Base-by-base conservation (phyloP, 768 basidiomycete species). In the Boletales sp. region DNA sequence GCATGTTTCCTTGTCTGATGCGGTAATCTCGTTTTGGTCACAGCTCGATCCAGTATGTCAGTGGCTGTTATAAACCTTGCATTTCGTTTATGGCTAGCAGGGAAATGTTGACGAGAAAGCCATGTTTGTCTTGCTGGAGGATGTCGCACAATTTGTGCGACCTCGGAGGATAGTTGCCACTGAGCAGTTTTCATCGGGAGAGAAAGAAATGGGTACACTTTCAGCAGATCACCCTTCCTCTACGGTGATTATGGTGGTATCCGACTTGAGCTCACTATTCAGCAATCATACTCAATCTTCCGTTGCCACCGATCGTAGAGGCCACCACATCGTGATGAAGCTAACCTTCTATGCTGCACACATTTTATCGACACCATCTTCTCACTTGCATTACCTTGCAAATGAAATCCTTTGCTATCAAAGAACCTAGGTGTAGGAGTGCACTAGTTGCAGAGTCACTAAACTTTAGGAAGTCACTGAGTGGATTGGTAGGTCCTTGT, bases 341-440 rank as follows among this genome's bases (percentile, higher is more conserved):
- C 56, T 90, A 21, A 64, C 73, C 13, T 91, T 85, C 67, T 91
- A 90, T 55, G 80, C 80, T 5, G 85, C 83, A 8, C 79, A 84
- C 56, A 62, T 83, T 8, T 51, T 79, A 18, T 72, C 78, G 1
- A 76, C 72, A n/a, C 78, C 84, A 1, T 57, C 71, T 37, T 54
- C 57, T 4, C 58, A 74, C 39, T 60, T 85, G 40, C 63, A 61
- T 42, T 59, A 61, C 9, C 62, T 83, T 33, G 66, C 75, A 9
- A 70, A 75, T 31, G 79, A 85, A 50, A 49, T 71, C 4, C 14
- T 49, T 64, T 66, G 33, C 59, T 59, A 14, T 66, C 67, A 10
- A 56, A 59, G 44, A 51, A 41, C 5, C 51, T 72, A 18, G 63
- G 62, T 36, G 48, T 56, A 13, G 69, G 68, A 37, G 30, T 5